phyloP scores from a whole-genome alignment of 1,284 basidiomycete species.

The Cryptococcus jaspeensis region DNA sequence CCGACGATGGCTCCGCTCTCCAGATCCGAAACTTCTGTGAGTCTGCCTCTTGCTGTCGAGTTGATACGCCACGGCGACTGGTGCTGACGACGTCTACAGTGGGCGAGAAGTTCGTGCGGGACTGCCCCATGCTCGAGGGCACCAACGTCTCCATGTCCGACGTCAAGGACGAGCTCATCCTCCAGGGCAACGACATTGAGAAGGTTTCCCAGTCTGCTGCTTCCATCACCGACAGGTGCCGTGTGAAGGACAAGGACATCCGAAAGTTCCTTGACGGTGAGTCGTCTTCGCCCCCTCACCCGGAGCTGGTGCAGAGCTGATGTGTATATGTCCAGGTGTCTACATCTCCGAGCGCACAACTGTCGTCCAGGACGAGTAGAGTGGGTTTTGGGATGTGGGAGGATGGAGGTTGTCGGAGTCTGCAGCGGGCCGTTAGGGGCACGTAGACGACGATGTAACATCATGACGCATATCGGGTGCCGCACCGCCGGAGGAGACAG shows the following conservation, averaged over 20 bases:
- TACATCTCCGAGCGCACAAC: conserved; percentile 57
- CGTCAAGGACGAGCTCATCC: conserved; percentile 90
- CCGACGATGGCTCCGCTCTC: conserved; percentile 70
- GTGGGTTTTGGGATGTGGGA: conserved; percentile 1
- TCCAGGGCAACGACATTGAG: conserved; percentile 92
- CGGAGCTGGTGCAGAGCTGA: neutral
- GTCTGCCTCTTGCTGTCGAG: conserved; percentile 24
- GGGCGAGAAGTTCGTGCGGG: conserved; percentile 75
- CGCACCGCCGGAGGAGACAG: no score
- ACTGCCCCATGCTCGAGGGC: conserved; percentile 89
- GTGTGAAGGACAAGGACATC: conserved; percentile 97
- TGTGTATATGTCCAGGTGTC: conserved; percentile 56
- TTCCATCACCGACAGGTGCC: conserved; percentile 89
- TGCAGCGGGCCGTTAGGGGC: neutral
- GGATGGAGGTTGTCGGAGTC: conserved; percentile 4
- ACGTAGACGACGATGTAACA: conserved; percentile 21
- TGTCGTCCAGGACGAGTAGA: conserved; percentile 36
- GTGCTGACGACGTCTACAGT: conserved; percentile 18
- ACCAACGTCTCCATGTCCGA: conserved; percentile 87
- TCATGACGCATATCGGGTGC: conserved; percentile 12
- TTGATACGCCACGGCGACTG: neutral
- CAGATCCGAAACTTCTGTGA: conserved; percentile 99
- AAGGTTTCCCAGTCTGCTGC: conserved; percentile 96
- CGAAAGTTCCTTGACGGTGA: conserved; percentile 70
- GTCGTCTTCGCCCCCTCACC: conserved; percentile 45